These are phyloP conservation scores for Herpetomonas tarakana DNA, from an alignment of 208 protist genomes.

Conservation along the genomic window DNA sequence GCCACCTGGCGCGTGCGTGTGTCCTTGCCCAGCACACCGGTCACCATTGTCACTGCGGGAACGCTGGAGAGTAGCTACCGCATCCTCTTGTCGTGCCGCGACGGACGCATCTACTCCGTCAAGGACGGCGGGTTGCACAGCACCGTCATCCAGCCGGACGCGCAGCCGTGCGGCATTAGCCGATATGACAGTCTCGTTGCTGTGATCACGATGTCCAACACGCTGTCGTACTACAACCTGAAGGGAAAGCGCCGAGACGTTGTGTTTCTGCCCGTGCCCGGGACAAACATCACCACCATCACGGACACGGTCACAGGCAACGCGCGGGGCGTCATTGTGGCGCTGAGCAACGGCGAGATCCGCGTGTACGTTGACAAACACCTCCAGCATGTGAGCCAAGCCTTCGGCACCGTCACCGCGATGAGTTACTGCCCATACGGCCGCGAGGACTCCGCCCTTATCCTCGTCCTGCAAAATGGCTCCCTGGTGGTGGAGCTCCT, in stretches of 20 bases:
- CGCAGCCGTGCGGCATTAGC: slow-evolving; percentile 75
- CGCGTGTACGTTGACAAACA: slow-evolving; percentile 89
- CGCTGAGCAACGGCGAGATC: slow-evolving; percentile 87
- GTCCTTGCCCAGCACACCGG: slow-evolving; percentile 64
- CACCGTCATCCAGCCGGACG: slow-evolving; percentile 88
- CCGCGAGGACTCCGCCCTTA: slow-evolving; percentile 86
- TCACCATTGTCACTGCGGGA: slow-evolving; percentile 70
- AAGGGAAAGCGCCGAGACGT: slow-evolving; percentile 86
- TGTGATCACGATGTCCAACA: slow-evolving; percentile 86
- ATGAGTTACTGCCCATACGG: slow-evolving; percentile 92
- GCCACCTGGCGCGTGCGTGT: slow-evolving; percentile 53
- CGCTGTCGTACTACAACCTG: slow-evolving; percentile 88
- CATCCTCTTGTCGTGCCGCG: slow-evolving; percentile 89
- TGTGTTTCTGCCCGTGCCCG: slow-evolving; percentile 65
- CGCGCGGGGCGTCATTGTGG: slow-evolving; percentile 84
- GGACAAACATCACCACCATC: slow-evolving; percentile 75
- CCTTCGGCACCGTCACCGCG: slow-evolving; percentile 72
- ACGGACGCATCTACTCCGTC: slow-evolving; percentile 91
- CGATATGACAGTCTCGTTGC: slow-evolving; percentile 84
- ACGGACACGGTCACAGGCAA: slow-evolving; percentile 46
- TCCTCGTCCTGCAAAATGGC: slow-evolving; percentile 86
- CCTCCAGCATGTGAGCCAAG: slow-evolving; percentile 79
- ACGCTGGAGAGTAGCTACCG: slow-evolving; percentile 87
- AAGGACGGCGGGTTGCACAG: slow-evolving; percentile 83
- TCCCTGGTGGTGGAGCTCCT: slow-evolving; percentile 92